Evolutionary conservation across 2,329 filamentous ascomycete genomes (phyloP).

Genomic region (Monilinia fructicola): DNA sequence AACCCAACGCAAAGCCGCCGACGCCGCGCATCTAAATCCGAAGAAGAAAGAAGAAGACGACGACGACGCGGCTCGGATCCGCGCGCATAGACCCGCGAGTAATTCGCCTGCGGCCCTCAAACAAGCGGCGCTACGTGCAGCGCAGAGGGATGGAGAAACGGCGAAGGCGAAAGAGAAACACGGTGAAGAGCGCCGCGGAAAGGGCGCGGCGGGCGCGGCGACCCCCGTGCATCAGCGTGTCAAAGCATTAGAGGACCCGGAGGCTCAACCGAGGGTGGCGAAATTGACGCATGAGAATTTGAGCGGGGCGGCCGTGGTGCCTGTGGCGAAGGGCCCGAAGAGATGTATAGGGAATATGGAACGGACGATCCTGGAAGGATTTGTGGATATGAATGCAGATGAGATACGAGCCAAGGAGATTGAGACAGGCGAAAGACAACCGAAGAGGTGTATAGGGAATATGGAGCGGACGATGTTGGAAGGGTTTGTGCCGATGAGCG

Average conservation of each 20-base stretch:
- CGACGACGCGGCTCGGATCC: neutral
- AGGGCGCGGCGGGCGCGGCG: neutral
- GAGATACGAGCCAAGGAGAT: neutral
- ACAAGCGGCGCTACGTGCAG: no score
- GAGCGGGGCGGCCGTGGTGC: neutral
- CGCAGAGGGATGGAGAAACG: neutral
- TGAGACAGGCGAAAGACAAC: neutral
- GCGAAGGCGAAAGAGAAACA: neutral
- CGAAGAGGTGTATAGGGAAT: slow-evolving; percentile 19
- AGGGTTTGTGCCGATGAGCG: neutral
- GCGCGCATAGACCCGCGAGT: neutral
- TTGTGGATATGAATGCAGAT: neutral
- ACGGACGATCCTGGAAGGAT: neutral
- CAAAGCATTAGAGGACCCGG: neutral
- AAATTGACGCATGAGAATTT: neutral
- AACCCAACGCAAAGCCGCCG: neutral
- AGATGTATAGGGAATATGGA: slow-evolving; percentile 8
- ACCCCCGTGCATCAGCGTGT: neutral
- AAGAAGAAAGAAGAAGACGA: neutral
- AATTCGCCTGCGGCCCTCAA: neutral
- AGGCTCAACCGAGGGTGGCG: no score
- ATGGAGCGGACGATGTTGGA: slow-evolving; percentile 22
- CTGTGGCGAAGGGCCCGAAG: neutral
- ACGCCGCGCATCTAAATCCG: neutral
- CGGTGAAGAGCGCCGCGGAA: neutral